Conservation (phyloP, 2,329 filamentous ascomycete species). For the Diaporthe sp. region DNA sequence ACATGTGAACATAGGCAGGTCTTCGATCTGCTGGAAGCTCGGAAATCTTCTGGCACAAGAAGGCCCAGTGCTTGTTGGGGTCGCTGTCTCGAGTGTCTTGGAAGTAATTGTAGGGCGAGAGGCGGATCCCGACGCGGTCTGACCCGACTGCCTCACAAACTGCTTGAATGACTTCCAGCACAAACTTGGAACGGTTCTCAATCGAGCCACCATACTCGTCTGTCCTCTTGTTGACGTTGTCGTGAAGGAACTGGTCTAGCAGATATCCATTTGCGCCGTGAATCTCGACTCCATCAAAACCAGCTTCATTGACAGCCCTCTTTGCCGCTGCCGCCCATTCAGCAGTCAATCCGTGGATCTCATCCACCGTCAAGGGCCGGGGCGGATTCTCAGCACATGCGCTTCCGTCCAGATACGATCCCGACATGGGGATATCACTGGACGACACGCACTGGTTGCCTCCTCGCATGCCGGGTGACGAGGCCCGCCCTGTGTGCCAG, state of each 20-base stretch:
- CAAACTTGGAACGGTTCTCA: conserved; percentile 64
- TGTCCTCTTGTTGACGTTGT: conserved; percentile 61
- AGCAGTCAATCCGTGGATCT: conserved; percentile 72
- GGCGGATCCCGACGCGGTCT: conserved; percentile 66
- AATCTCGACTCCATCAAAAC: conserved; percentile 78
- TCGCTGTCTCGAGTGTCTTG: conserved; percentile 45
- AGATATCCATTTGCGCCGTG: conserved; percentile 72
- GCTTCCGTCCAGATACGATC: conserved; percentile 40
- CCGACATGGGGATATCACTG: conserved; percentile 39
- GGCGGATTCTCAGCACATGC: conserved; percentile 55
- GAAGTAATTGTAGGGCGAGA: conserved; percentile 64
- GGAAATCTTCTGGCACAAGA: conserved; percentile 51
- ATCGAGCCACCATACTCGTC: conserved; percentile 66
- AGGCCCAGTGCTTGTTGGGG: conserved; percentile 52
- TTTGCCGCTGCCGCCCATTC: conserved; percentile 67
- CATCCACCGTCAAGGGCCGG: conserved; percentile 71
- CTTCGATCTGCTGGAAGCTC: conserved; percentile 49
- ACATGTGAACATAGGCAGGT: conserved; percentile 60
- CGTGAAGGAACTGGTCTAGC: conserved; percentile 70
- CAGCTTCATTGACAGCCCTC: conserved; percentile 69
- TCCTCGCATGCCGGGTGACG: conserved; percentile 38
- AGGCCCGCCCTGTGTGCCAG: conserved; percentile 54
- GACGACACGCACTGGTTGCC: conserved; percentile 33
- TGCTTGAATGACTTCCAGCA: conserved; percentile 61
- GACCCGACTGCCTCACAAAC: conserved; percentile 59